Percentiles rank a stretch among this genome's conserved stretches.
phyloP scores from a whole-genome alignment of 1,284 basidiomycete species.

The Cystobasidium sp. region DNA sequence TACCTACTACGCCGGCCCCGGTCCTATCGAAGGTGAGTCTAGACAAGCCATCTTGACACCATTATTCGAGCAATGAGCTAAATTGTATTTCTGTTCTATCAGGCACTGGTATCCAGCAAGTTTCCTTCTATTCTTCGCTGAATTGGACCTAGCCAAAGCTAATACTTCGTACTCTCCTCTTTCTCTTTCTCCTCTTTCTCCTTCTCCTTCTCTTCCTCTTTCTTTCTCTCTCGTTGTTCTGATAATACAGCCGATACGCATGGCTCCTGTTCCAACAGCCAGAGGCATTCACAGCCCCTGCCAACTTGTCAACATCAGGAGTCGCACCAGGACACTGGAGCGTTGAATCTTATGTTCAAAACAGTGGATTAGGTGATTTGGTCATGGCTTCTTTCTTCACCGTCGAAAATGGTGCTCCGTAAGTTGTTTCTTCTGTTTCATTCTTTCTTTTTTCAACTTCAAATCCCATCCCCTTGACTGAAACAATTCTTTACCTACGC shows the following conservation, averaged over 20 bases:
- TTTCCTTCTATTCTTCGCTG: not conserved
- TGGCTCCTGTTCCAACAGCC: slow-evolving; percentile 70
- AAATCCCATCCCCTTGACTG: slow-evolving; percentile 63
- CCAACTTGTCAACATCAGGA: slow-evolving; percentile 62
- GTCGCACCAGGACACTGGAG: slow-evolving; percentile 64
- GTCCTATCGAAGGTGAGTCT: slow-evolving; percentile 59
- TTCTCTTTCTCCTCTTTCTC: too few species aligned
- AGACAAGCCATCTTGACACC: not conserved
- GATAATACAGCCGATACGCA: slow-evolving; percentile 62
- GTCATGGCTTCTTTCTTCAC: slow-evolving; percentile 68
- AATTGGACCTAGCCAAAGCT: not conserved
- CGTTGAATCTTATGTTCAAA: slow-evolving; percentile 60
- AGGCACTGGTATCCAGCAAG: slow-evolving; percentile 42
- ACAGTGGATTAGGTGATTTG: slow-evolving; percentile 56
- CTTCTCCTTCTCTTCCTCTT: not conserved
- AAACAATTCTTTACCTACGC: not conserved
- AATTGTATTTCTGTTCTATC: not conserved
- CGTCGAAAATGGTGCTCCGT: slow-evolving; percentile 70
- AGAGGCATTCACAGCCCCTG: slow-evolving; percentile 66
- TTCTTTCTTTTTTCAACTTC: slow-evolving; percentile 50
- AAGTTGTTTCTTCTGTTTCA: slow-evolving; percentile 51
- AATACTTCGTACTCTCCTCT: not conserved
- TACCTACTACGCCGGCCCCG: slow-evolving; percentile 74
- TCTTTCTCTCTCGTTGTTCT: not conserved
- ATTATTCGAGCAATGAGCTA: not conserved